Conservation (phyloP, 352 stramenopile species). For the Pythium dissotocum region DNA sequence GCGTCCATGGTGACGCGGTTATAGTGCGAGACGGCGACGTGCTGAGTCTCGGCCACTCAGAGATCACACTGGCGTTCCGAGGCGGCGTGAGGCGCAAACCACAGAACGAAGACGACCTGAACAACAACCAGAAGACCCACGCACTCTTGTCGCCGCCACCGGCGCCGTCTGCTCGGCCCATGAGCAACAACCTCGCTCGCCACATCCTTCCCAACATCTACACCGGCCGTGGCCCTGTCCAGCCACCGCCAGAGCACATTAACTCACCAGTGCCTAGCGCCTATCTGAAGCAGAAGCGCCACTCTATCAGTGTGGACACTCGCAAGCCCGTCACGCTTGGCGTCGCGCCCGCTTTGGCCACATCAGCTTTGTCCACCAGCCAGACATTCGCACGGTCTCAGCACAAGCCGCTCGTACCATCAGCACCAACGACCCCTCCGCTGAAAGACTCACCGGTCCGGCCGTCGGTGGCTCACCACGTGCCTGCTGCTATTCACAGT, state of each 20-base stretch:
- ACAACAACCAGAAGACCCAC: slow-evolving; percentile 4
- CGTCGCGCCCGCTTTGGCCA: slow-evolving; percentile 8
- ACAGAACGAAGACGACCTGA: slow-evolving; percentile 17
- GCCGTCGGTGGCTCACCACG: slow-evolving; percentile 13
- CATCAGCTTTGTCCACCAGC: slow-evolving; percentile 18
- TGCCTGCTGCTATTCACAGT: slow-evolving; percentile 22
- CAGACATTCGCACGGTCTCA: slow-evolving; percentile 19
- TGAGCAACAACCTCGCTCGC: slow-evolving; percentile 9
- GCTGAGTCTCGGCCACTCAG: slow-evolving; percentile 52
- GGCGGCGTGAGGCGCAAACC: slow-evolving; percentile 1
- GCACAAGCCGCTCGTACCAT: slow-evolving; percentile 25
- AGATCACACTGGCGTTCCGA: slow-evolving; percentile 34
- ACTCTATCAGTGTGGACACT: slow-evolving; percentile 45
- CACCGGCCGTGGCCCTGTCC: slow-evolving; percentile 23
- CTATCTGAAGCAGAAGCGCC: slow-evolving; percentile 49
- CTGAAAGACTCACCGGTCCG: slow-evolving; percentile 18
- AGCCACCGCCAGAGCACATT: slow-evolving; percentile 46
- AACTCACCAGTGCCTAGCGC: slow-evolving; percentile 50
- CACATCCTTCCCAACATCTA: slow-evolving; percentile 20
- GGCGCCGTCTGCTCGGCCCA: neutral
- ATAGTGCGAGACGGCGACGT: slow-evolving; percentile 61
- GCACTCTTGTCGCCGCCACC: slow-evolving; percentile 1
- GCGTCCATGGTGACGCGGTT: slow-evolving; percentile 48
- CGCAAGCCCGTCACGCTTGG: slow-evolving; percentile 24
- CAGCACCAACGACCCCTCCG: slow-evolving; percentile 27